phyloP scores from a whole-genome alignment of 2,329 filamentous ascomycete species.

The Macrophomina tecta region DNA sequence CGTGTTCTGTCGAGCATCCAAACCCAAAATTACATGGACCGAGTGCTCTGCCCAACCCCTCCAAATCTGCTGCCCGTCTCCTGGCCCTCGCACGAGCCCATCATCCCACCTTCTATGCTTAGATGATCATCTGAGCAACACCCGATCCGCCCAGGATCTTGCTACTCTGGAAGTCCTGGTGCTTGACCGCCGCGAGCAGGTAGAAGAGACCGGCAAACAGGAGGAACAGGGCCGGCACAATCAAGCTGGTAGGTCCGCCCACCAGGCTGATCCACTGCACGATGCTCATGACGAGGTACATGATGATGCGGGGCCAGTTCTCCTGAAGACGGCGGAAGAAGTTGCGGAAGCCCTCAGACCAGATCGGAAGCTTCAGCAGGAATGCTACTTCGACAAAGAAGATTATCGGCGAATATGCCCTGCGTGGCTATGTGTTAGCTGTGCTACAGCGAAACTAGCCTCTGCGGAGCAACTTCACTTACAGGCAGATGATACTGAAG shows the following conservation, averaged over 20 bases:
- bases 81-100: neutral
- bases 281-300: slow-evolving; percentile 81
- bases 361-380: slow-evolving; percentile 96
- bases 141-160: slow-evolving; percentile 95
- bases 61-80: neutral
- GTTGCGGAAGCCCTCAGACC: slow-evolving; percentile 83
- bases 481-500: slow-evolving; percentile 63
- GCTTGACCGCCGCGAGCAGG: slow-evolving; percentile 76
- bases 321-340: slow-evolving; percentile 92
- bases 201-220: slow-evolving; percentile 82
- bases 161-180: slow-evolving; percentile 86
- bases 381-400: slow-evolving; percentile 77
- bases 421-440: slow-evolving; percentile 33
- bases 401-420: slow-evolving; percentile 56
- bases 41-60: neutral
- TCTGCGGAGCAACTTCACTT: slow-evolving; percentile 32
- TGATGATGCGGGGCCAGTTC: slow-evolving; percentile 93
- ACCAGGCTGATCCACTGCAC: slow-evolving; percentile 86
- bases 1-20: slow-evolving; percentile 20
- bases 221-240: slow-evolving; percentile 85
- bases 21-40: slow-evolving; percentile 16
- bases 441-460: neutral
- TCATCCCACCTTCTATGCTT: slow-evolving; percentile 31
- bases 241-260: slow-evolving; percentile 68
- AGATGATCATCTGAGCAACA: slow-evolving; percentile 98